Evolutionary conservation across 257 asterid genomes (phyloP), one percentile per base, ranked within the genome.

Genomic region (Galeopsis tetrahit): DNA sequence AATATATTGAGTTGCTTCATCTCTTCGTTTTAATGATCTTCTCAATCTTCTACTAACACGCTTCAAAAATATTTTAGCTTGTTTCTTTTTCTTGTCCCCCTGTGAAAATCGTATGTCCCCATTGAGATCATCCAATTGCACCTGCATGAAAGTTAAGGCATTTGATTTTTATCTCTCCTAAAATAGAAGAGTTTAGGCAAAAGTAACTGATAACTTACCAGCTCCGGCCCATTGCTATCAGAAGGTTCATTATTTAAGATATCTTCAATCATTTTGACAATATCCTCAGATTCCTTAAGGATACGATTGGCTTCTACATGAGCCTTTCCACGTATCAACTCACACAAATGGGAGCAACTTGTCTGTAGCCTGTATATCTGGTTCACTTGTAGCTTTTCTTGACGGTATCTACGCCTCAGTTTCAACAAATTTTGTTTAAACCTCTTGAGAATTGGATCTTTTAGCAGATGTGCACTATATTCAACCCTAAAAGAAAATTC

Each of bases 401-500:
- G 53, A 36, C 15, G 64, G 56, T 51, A 72, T 5, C 5, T 38
- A 42, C 34, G 42, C 70, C 77, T 63, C 77, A 72, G 70, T 7
- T 51, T 72, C 61, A 8, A 13, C 36, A 72, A 4, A 35, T 15
- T 49, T 72, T 72, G 56, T 38, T 49, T 71, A 17, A 36, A 71
- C 11, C 58, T 61, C 52, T 15, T 46, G 33, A 15, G 52, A 71
- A 6, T 2, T 2, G 36, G 63, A 36, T 17, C 11, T 46, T 62
- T 72, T 11, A 17, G 14, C 21, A 72, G 44, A 36, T 72, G 63
- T 48, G 43, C 49, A n/a, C 64, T n/a, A 36, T 36, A 49, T 72
- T 72, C 77, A 63, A 63, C 55, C 43, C 68, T 72, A 15, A 62
- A 39, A 63, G 64, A 62, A 21, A 34, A 63, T 52, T 36, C 64